Evolutionary conservation across 306 rosid species (phyloP), one percentile per base, ranked within the genome.

Genomic region (Casuarina glauca): DNA sequence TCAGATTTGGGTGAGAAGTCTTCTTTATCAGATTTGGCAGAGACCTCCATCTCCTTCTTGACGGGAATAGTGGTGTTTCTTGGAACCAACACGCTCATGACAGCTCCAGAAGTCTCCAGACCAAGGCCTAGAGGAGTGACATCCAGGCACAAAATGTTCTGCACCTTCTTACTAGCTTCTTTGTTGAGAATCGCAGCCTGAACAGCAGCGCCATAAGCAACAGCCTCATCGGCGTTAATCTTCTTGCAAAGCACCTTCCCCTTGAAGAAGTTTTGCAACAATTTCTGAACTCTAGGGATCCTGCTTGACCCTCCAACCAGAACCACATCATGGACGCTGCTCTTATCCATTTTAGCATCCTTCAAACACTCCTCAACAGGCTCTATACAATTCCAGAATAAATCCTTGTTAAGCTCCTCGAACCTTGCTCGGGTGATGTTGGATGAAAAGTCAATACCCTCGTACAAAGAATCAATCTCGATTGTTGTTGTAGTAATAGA

Each of bases 151-250:
- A 68, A 45, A 13, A 70, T 9, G 10, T 69, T 11, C 55, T 70
- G 7, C n/a, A 46, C 41, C 4, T 45, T 70, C 42, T 10, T 3
- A 48, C 80, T 76, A 3, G 79, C 86, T 35, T 78, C 82, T 2
- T 82, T 82, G 9, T 73, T 52, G 8, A 86, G 54, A 44, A 81
- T 83, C 1, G 84, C 82, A 6, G 87, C 90, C 49, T 84, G 88
- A 11, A 81, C 90, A 0, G 88, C 80, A 3, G 84, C 84, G 1
- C 82, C 87, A 48, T 81, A 81, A 1, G 86, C 86, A 36, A 85
- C 82, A 1, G 86, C 89, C 72, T 85, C 89, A 6, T 85, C 88
- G 0, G 78, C 86, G 73, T 82, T 85, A 11, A 85, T 79, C 73
- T 84, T 85, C 76, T 76, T 82, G 76, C 84, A 82, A 6, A 85